Evolutionary conservation across 2,329 filamentous ascomycete species (phyloP).

Genomic region (Aureobasidium sp.): DNA sequence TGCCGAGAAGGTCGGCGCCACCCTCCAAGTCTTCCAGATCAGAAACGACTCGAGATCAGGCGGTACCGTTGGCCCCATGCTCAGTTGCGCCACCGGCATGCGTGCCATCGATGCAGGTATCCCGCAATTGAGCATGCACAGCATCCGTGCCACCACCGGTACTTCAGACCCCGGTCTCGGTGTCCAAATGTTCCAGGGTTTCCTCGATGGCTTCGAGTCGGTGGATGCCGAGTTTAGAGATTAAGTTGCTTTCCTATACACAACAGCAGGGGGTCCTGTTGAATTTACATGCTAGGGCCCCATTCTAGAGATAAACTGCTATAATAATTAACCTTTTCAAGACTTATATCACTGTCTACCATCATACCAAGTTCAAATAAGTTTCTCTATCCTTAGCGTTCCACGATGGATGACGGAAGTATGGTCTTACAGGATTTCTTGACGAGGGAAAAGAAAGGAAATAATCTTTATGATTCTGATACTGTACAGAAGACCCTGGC

Average conservation of each 20-base stretch:
- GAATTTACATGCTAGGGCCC: not conserved
- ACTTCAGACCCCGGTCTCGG: constrained; percentile 78
- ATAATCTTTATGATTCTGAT: too few relatives aligned
- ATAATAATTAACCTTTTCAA: not conserved
- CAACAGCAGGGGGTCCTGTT: not conserved
- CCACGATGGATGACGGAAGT: too few relatives aligned
- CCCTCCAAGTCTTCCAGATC: constrained; percentile 86
- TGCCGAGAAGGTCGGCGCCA: constrained; percentile 62
- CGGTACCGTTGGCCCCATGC: constrained; percentile 90
- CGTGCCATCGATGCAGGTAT: constrained; percentile 80
- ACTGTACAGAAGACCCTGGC: too few relatives aligned
- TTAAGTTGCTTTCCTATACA: not conserved
- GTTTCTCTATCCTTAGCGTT: too few relatives aligned
- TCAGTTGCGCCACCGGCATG: constrained; percentile 72
- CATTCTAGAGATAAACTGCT: not conserved
- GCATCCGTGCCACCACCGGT: constrained; percentile 80
- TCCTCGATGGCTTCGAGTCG: constrained; percentile 75
- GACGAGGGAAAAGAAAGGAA: too few relatives aligned
- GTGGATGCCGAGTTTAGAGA: constrained; percentile 70
- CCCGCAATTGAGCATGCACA: constrained; percentile 90
- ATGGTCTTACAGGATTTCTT: too few relatives aligned
- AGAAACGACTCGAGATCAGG: constrained; percentile 83
- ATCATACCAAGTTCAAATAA: too few relatives aligned
- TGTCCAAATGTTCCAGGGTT: constrained; percentile 80
- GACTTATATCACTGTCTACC: too few relatives aligned